Base-by-base conservation (phyloP, 192 early-diverging fungal genomes). In the Backusella tuberculispora region DNA sequence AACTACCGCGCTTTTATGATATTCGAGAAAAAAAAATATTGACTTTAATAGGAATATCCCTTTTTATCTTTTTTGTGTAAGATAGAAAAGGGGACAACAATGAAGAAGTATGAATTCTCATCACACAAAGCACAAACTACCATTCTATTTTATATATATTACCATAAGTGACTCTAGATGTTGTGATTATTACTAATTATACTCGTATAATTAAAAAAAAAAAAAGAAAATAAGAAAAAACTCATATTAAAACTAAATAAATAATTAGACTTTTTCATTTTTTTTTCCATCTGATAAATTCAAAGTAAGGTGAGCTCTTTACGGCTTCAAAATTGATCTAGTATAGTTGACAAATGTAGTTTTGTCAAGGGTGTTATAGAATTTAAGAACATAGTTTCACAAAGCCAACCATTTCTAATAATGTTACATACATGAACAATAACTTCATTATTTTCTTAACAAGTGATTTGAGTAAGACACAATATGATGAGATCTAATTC, bases 401-500 rank as follows among this genome's bases (percentile, higher is more conserved):
- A 26, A 26, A 60, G 21, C 5, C 29, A 60, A 3, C n/a, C 1
- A 14, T 8, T 19, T 26, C 53, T 26, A 26, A 56, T 4, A 9
- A 21, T 56, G 53, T 56, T 56, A 26, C 53, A 56, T 24, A 2
- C 24, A 24, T 56, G 53, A 56, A 56, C 53, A 60, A 60, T 60
- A 60, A 60, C 53, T 60, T 53, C 21, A 60, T 60, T 9, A 60
- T 34, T 34, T 34, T 34, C 29, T 34, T 24, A 19, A 60, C 53
- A 60, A 60, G 19, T 60, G 53, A 13, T 60, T 34, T 24, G 53
- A 24, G 21, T 60, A 60, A 60, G 53, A 60, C 53, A 60, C 53
- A 26, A 60, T 60, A 60, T 60, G 53, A 60, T 10, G 53, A 26
- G 53, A 60, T 60, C 21, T 12, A 60, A 60, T 60, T 60, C 53